phyloP scores from a whole-genome alignment of 2,329 filamentous ascomycete genomes.

The Fusarium neocosmosporiellum region DNA sequence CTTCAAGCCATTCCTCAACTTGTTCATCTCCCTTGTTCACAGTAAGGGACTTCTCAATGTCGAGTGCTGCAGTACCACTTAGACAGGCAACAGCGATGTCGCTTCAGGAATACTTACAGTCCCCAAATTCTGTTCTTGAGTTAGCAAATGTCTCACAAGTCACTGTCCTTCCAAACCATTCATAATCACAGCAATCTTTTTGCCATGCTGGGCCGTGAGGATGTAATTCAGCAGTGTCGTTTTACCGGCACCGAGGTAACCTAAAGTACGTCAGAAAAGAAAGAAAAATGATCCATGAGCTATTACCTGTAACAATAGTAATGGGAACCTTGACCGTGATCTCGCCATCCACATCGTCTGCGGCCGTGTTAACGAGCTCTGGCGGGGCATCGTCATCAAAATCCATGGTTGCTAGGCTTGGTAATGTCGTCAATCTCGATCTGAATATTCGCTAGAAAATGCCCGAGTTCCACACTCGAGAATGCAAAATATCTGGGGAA shows the following conservation, averaged over 20 bases:
- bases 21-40: conserved; percentile 85
- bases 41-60: conserved; percentile 96
- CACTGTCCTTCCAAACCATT: conserved; percentile 68
- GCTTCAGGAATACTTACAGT: conserved; percentile 66
- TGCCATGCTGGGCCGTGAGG: conserved; percentile 92
- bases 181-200: conserved; percentile 97
- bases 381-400: conserved; percentile 75
- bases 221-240: conserved; percentile 97
- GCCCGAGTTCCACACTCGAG: not conserved
- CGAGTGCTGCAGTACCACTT: conserved; percentile 70
- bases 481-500: not conserved
- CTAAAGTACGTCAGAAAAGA: conserved; percentile 55
- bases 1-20: conserved; percentile 93
- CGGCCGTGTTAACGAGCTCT: conserved; percentile 64
- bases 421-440: not conserved
- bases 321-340: conserved; percentile 78
- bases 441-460: not conserved
- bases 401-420: conserved; percentile 60
- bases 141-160: conserved; percentile 26
- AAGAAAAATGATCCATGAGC: not conserved
- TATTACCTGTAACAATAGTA: conserved; percentile 81
- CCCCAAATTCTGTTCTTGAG: conserved; percentile 74
- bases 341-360: conserved; percentile 57
- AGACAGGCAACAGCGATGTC: conserved; percentile 5
- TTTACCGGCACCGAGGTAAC: conserved; percentile 95